Evolutionary conservation across 345 rosid species (phyloP).

Genomic region (Corymbia maculata): DNA sequence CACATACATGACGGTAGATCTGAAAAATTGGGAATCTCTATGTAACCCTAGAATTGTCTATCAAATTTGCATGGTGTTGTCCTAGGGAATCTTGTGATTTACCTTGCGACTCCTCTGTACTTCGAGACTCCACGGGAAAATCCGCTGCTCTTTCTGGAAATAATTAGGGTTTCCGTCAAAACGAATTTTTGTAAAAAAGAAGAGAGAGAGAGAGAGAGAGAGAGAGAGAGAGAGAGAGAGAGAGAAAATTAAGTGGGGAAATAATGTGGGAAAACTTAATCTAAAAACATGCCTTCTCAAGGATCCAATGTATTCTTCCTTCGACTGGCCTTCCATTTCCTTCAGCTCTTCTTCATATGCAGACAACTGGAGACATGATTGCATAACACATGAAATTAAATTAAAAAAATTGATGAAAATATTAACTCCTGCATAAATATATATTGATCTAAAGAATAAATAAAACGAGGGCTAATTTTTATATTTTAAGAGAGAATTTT

Average conservation of each 20-base stretch:
- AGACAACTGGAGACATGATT: slow-evolving; percentile 20
- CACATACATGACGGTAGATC: background rate
- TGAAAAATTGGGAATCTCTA: background rate
- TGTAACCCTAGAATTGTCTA: background rate
- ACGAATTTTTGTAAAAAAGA: background rate
- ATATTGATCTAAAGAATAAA: background rate
- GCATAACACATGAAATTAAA: background rate
- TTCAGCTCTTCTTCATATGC: slow-evolving; percentile 53
- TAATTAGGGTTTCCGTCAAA: background rate
- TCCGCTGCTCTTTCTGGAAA: slow-evolving; percentile 85
- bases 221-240: background rate
- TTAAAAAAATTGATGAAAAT: background rate
- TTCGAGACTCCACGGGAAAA: slow-evolving; percentile 95
- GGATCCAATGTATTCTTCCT: slow-evolving; percentile 82
- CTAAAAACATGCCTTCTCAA: slow-evolving; percentile 50
- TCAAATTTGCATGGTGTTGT: background rate
- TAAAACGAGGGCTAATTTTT: background rate
- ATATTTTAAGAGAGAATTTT: background rate
- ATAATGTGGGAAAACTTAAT: background rate
- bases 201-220: no score
- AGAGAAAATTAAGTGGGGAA: background rate
- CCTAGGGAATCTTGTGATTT: background rate
- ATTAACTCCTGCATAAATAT: background rate
- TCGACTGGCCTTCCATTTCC: slow-evolving; percentile 75
- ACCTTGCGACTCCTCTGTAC: slow-evolving; percentile 97